Conservation (phyloP, 805 yeast species). For the Citeromyces matritensis region DNA sequence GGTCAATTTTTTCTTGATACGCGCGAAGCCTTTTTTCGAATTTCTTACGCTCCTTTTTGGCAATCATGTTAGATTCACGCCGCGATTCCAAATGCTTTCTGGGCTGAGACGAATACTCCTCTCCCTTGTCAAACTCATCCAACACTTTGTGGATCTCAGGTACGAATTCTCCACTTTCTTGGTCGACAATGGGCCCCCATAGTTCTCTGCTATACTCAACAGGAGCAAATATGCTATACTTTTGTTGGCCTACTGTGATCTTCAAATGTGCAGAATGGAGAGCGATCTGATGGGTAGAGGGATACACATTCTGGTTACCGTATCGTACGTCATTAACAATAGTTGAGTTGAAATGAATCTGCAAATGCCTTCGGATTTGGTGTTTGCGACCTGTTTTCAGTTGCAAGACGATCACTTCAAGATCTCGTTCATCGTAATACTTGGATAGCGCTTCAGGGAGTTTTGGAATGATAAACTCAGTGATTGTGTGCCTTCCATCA, state of each 20-base stretch:
- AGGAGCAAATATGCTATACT: background rate
- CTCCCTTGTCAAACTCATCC: no score
- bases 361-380: slow-evolving; percentile 1
- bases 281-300: slow-evolving; percentile 1
- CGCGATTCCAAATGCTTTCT: no score
- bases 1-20: no score
- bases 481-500: background rate
- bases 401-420: background rate
- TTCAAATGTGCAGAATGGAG: background rate
- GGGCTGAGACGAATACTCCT: no score
- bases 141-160: no score
- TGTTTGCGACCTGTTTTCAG: slow-evolving; percentile 1
- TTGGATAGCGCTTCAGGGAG: background rate
- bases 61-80: no score
- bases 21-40: no score
- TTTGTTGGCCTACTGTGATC: background rate
- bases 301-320: background rate
- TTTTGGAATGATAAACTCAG: background rate
- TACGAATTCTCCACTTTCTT: no score
- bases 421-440: background rate
- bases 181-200: background rate
- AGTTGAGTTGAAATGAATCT: slow-evolving; percentile 1
- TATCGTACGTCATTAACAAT: slow-evolving; percentile 1
- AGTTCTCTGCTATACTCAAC: slow-evolving; percentile 12
- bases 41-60: no score